A percentile compares a stretch with the other conserved stretches of the same genome.
Conservation (phyloP, 2,329 filamentous ascomycete species). For the Ophiostoma sp. region DNA sequence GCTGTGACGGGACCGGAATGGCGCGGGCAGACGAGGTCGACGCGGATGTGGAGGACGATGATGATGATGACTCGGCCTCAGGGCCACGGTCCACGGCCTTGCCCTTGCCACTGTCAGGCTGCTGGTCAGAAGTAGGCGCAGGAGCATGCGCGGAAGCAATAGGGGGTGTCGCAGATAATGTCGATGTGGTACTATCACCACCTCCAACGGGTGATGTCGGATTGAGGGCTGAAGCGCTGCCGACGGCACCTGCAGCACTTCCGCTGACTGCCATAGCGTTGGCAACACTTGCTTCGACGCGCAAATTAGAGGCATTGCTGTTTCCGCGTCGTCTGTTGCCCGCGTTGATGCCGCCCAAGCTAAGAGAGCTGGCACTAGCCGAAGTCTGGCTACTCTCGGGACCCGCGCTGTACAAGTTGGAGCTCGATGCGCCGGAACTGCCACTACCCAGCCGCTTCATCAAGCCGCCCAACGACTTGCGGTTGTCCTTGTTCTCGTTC, state of each 20-base stretch:
- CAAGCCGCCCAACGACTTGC: constrained; percentile 48
- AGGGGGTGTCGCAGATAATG: constrained; percentile 26
- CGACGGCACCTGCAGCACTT: constrained; percentile 29
- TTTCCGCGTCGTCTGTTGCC: constrained; percentile 52
- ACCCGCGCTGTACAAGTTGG: constrained; percentile 36
- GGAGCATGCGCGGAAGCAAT: not conserved
- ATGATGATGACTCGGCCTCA: constrained; percentile 21
- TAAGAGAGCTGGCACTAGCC: constrained; percentile 60
- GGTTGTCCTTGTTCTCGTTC: constrained; percentile 68
- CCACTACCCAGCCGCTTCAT: constrained; percentile 31
- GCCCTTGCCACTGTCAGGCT: constrained; percentile 48
- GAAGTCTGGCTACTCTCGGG: constrained; percentile 41
- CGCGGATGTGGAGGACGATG: too few species aligned
- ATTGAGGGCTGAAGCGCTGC: constrained; percentile 17
- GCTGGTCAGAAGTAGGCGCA: not conserved
- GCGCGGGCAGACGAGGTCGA: constrained; percentile 37
- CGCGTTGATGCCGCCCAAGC: constrained; percentile 47
- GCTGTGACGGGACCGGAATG: constrained; percentile 42
- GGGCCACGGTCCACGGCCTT: constrained; percentile 59
- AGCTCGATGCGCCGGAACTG: constrained; percentile 26
- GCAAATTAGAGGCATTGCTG: constrained; percentile 54
- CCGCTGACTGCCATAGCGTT: constrained; percentile 35
- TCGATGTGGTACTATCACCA: not conserved
- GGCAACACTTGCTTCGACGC: constrained; percentile 40
- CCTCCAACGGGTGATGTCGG: not conserved